Evolutionary conservation across 441 rosid species (phyloP).

Genomic region (Erysimum cheiri): DNA sequence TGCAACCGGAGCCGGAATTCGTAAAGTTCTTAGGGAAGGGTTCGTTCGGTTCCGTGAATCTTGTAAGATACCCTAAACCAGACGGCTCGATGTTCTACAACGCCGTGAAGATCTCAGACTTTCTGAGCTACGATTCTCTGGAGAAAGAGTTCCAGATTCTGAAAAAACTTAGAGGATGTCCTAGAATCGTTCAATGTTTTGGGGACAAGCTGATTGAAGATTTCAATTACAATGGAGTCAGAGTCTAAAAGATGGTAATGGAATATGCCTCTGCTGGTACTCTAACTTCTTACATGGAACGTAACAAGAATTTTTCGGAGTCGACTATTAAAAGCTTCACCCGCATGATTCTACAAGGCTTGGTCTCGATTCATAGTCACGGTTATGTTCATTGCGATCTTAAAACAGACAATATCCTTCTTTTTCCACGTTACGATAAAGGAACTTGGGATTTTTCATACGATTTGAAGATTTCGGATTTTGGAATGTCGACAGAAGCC

Average conservation of each 20-base stretch:
- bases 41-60: no score
- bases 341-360: constrained; percentile 14
- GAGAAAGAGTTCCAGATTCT: background rate
- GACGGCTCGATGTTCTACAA: no score
- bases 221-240: constrained; percentile 1
- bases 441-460: constrained; percentile 1
- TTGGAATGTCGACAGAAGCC: constrained; percentile 12
- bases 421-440: constrained; percentile 23
- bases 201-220: background rate
- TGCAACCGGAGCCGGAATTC: no score
- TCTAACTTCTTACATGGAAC: constrained; percentile 8
- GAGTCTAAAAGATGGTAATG: background rate
- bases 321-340: background rate
- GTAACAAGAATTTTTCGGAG: constrained; percentile 8
- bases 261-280: constrained; percentile 28
- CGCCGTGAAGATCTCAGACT: no score
- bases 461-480: constrained; percentile 35
- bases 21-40: no score
- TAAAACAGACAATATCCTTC: constrained; percentile 34
- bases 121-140: background rate
- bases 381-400: constrained; percentile 43
- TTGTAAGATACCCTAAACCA: no score
- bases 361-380: background rate
- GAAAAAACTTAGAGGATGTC: background rate
- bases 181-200: constrained; percentile 11